phyloP scores from a whole-genome alignment of 495 filamentous ascomycete genomes.

The Symbiotaphrina buchneri region DNA sequence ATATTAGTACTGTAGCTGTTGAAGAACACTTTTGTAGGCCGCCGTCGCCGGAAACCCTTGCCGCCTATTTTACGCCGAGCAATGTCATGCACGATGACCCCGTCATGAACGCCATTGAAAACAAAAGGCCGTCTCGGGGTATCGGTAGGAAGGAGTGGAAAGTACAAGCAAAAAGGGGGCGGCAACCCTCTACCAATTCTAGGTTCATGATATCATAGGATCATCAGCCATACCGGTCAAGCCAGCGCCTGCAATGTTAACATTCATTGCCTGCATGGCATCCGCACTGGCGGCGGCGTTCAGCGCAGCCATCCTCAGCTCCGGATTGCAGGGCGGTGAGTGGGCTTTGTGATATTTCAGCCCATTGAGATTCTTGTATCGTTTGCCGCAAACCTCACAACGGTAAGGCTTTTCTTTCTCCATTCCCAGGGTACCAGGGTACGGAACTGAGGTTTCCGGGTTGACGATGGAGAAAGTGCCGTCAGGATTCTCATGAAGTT shows the following conservation, averaged over 20 bases:
- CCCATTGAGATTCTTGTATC: conserved; percentile 97
- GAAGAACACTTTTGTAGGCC: no score
- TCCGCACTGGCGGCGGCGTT: conserved; percentile 16
- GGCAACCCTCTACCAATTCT: no score
- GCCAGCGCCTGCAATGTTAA: conserved; percentile 25
- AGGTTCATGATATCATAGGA: conserved; percentile 11
- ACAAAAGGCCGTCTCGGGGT: no score
- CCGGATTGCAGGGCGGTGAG: conserved; percentile 45
- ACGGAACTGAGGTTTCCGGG: conserved; percentile 78
- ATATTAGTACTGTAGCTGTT: no score
- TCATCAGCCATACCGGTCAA: conserved; percentile 28
- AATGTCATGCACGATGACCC: no score
- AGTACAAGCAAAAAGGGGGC: no score
- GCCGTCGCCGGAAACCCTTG: no score
- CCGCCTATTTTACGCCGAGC: no score
- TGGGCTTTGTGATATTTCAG: conserved; percentile 85
- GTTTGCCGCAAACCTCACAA: conserved; percentile 89
- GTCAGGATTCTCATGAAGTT: conserved; percentile 83
- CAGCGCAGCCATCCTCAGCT: conserved; percentile 10
- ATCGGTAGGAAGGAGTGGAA: no score
- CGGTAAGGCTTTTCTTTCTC: conserved; percentile 98
- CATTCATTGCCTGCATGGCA: conserved; percentile 27
- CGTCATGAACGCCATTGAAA: no score
- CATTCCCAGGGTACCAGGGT: conserved; percentile 93
- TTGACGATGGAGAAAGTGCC: conserved; percentile 97